Conservation (phyloP, 768 basidiomycete genomes). For the Krasilnikovozyma curviuscula region DNA sequence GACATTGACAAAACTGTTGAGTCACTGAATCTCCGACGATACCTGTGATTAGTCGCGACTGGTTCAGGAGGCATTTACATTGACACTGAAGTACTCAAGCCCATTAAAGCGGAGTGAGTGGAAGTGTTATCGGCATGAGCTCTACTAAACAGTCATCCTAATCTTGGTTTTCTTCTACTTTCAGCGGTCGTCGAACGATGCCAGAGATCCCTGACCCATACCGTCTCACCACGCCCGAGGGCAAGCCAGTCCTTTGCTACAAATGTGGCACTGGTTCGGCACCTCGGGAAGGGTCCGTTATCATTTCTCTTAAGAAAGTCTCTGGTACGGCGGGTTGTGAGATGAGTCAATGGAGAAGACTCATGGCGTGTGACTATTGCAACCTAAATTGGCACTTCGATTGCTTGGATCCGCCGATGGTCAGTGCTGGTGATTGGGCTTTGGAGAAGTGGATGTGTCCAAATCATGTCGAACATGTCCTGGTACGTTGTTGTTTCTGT, state of each 20-base stretch:
- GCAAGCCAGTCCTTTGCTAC: constrained; percentile 70
- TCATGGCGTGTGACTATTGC: constrained; percentile 91
- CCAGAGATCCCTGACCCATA: constrained; percentile 79
- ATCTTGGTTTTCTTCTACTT: not conserved
- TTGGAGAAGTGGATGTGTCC: constrained; percentile 99
- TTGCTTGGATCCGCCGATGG: constrained; percentile 77
- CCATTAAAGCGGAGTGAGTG: constrained; percentile 62
- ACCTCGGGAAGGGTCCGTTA: constrained; percentile 20
- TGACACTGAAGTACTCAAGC: constrained; percentile 55
- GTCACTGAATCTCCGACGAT: too few species aligned
- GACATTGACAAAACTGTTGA: too few species aligned
- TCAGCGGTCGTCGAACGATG: constrained; percentile 56
- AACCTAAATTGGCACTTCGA: constrained; percentile 90
- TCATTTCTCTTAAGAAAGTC: not conserved
- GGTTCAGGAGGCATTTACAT: constrained; percentile 66
- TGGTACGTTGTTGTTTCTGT: too few species aligned
- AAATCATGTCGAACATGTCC: constrained; percentile 70
- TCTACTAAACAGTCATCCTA: not conserved
- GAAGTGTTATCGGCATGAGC: constrained; percentile 1
- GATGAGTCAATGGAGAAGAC: constrained; percentile 29
- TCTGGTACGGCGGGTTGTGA: constrained; percentile 4
- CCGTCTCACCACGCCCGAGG: constrained; percentile 66
- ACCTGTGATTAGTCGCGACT: constrained; percentile 49
- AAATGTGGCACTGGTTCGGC: constrained; percentile 59
- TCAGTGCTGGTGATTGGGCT: constrained; percentile 68